These are phyloP conservation scores for Leccinum disarticulatum DNA, from an alignment of 768 basidiomycete species.

Conservation along the genomic window DNA sequence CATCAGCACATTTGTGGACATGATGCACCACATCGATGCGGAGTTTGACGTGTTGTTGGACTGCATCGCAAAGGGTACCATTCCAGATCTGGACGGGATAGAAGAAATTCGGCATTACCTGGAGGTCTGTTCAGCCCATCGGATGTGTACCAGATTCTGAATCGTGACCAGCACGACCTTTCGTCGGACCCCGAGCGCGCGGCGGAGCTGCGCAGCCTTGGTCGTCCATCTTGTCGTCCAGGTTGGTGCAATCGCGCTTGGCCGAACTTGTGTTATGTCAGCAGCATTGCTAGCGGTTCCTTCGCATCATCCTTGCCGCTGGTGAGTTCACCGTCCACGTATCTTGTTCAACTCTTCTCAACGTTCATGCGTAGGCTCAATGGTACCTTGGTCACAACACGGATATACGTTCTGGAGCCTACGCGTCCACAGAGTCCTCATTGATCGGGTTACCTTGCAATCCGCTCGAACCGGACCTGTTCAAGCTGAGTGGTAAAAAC, in stretches of 20 bases:
- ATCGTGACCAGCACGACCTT: not conserved
- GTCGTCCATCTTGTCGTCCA: slow-evolving; percentile 6
- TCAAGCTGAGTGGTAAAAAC: too few relatives aligned
- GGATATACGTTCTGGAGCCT: not conserved
- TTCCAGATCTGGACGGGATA: slow-evolving; percentile 3
- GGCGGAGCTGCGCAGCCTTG: slow-evolving; percentile 10
- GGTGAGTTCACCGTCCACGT: too few relatives aligned
- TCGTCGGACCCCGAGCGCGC: slow-evolving; percentile 8
- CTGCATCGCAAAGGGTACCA: not conserved
- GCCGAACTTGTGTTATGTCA: too few relatives aligned
- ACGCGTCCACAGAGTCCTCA: not conserved
- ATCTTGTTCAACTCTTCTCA: not conserved
- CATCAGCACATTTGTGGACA: not conserved
- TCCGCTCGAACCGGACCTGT: too few relatives aligned
- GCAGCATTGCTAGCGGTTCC: too few relatives aligned
- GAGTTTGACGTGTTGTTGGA: not conserved
- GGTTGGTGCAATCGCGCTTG: too few relatives aligned
- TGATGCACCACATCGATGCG: not conserved
- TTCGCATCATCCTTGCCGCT: too few relatives aligned
- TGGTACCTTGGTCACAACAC: slow-evolving; percentile 4
- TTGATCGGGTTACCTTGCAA: too few relatives aligned
- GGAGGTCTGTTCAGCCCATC: not conserved
- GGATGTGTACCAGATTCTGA: not conserved
- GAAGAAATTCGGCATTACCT: slow-evolving; percentile 5
- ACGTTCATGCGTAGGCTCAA: slow-evolving; percentile 2